Evolutionary conservation across 768 basidiomycete species (phyloP), one percentile per base, ranked within the genome.

Genomic region (Filobasidium wieringae): DNA sequence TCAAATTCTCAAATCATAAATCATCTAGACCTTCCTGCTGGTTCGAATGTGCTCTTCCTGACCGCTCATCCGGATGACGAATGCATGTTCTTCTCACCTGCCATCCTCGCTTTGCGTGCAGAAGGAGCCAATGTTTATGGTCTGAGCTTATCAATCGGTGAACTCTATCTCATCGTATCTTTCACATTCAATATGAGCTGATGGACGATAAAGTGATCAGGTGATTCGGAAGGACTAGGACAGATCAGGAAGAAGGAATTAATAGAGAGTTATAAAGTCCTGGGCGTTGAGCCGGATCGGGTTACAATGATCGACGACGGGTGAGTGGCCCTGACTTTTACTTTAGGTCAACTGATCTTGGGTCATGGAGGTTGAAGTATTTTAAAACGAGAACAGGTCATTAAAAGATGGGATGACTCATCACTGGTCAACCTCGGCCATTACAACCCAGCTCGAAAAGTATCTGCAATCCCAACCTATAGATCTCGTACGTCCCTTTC

Each of bases 31-130:
- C 36, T 19, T 37, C 36, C 19, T 37, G n/a, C n/a, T n/a, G n/a
- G n/a, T n/a, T n/a, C n/a, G n/a, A 53, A 32, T 29, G 43, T 26
- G 26, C 53, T 72, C n/a, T 54, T 95, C 2, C 72, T 96, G 43
- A 93, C 91, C 0, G 89, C 91, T 27, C 91, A 96, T 69, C 91
- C 91, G 2, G 91, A 95, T 69, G 91, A 96, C 70, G 91, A 95
- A 75, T 84, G 83, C 70, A 81, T 92, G 79, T 96, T 96, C 78
- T 96, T 96, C 71, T 83, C 84, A 3, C 91, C 91, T 0, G 90
- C 88, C 0, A 71, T 93, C 14, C 74, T 84, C 31, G 78, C 80
- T 2, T 77, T 91, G 31, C 60, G 59, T 19, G 60, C 60, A 1
- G 63, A 69, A 19, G 64, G 69, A 14, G 66, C 63, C 56, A 74